A percentile compares a stretch with the other conserved stretches of the same genome.
Conservation (phyloP, 805 yeast species). For the Ogataea pignaliae region DNA sequence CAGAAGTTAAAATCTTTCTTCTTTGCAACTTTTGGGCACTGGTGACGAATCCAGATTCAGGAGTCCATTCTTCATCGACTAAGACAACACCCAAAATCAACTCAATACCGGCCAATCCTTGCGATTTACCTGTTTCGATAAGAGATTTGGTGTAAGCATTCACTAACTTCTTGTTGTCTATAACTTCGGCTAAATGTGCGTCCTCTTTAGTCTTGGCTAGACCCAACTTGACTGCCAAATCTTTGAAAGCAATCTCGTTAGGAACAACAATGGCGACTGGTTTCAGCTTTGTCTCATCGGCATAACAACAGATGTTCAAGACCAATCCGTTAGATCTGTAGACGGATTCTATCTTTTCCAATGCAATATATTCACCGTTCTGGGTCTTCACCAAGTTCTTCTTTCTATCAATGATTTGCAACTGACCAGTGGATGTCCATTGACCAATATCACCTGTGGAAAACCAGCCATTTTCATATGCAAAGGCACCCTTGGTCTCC, state of each 20-base stretch:
- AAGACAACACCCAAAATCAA: conserved; percentile 73
- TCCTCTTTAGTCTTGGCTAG: conserved; percentile 40
- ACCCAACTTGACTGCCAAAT: conserved; percentile 54
- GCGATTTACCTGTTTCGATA: conserved; percentile 69
- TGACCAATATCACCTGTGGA: conserved; percentile 95
- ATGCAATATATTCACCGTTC: conserved; percentile 96
- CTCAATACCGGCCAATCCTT: conserved; percentile 84
- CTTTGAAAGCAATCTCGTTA: conserved; percentile 59
- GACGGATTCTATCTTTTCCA: conserved; percentile 87
- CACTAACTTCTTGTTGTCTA: conserved; percentile 53
- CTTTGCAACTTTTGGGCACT: conserved; percentile 96
- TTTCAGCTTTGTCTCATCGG: conserved; percentile 81
- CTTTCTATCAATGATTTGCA: conserved; percentile 85
- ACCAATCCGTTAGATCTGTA: conserved; percentile 82
- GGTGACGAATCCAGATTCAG: conserved; percentile 89
- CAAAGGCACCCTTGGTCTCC: conserved; percentile 73
- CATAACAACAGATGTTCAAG: conserved; percentile 84
- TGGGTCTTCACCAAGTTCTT: conserved; percentile 93
- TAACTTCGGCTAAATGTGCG: conserved; percentile 39
- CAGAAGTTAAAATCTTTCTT: conserved; percentile 73
- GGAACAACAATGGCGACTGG: conserved; percentile 92
- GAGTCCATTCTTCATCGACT: conserved; percentile 94
- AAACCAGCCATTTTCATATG: conserved; percentile 87
- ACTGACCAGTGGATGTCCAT: conserved; percentile 77
- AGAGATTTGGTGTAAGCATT: conserved; percentile 54